Base-by-base conservation (phyloP, 352 stramenopile species). In the Hyaloperonospora arabidopsidis region DNA sequence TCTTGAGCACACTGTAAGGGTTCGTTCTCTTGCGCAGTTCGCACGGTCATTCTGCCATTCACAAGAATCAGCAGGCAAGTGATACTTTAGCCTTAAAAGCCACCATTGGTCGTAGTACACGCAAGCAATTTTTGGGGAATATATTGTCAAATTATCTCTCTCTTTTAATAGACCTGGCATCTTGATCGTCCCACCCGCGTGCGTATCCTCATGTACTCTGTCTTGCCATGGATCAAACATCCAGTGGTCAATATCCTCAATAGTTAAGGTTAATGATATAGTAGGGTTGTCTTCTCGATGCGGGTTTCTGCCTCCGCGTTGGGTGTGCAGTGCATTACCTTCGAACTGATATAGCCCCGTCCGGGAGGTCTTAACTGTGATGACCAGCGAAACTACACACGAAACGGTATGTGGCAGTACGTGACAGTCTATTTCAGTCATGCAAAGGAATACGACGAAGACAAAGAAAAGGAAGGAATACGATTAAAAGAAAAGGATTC, bases 241-340 rank as follows among this genome's bases (percentile, higher is more conserved):
- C 97, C 97, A 99, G 76, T 99, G 96, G 79, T 99, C 95, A 55
- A 99, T 98, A 41, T 97, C 84, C 8, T 96, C 89, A 52, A 68
- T 97, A 75, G 99, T 97, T 97, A 97, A 99, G 97, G 97, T 71
- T 99, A 99, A 70, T 99, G 95, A 63, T 96, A 95, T 50, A 96
- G 85, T 80, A 99, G 98, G 65, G 97, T 98, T 63, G 97, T 97
- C 63, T 81, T 84, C 46, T 64, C 53, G 21, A 66, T 34, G 44
- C 54, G 59, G 15, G 60, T 57, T 43, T 77, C 68, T 15, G 66
- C 72, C 39, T 79, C 64, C 46, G 79, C 50, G 59, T 74, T n/a
- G 67, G 57, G 72, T 83, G 49, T 65, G 65, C 34, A 70, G 67
- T 38, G 49, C 59, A 49, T 72, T 49, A 18, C 72, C 78, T 58